Evolutionary conservation across 768 basidiomycete species (phyloP).

Genomic region (Boletus tylopilopsis): DNA sequence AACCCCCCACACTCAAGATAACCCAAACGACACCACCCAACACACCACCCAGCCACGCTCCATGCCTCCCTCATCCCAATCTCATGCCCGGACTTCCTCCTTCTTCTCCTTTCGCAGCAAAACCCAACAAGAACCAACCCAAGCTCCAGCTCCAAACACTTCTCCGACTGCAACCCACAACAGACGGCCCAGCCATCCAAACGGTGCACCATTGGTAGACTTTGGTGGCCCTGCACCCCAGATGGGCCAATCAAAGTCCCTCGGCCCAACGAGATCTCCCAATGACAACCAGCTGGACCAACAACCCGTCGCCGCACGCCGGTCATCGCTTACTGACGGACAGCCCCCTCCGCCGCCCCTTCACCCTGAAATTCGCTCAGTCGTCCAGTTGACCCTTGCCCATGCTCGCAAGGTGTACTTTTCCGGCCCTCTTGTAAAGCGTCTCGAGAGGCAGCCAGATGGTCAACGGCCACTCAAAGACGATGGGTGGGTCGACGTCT

Average conservation of each 20-base stretch:
- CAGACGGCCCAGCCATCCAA: slow-evolving; percentile 15
- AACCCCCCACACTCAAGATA: slow-evolving; percentile 16
- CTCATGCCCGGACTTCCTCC: slow-evolving; percentile 56
- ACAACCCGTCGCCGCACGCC: slow-evolving; percentile 19
- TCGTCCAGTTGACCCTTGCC: slow-evolving; percentile 67
- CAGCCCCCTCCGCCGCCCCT: slow-evolving; percentile 40
- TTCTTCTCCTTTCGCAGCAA: slow-evolving; percentile 61
- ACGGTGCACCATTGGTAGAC: slow-evolving; percentile 13
- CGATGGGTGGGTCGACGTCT: slow-evolving; percentile 80
- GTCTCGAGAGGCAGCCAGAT: slow-evolving; percentile 73
- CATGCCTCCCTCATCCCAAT: slow-evolving; percentile 22
- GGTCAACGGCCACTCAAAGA: slow-evolving; percentile 67
- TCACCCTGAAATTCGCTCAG: slow-evolving; percentile 80
- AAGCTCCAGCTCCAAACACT: slow-evolving; percentile 17
- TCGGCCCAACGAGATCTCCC: slow-evolving; percentile 26
- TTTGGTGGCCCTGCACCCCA: slow-evolving; percentile 24
- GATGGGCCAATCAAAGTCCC: slow-evolving; percentile 32
- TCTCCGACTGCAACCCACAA: slow-evolving; percentile 11
- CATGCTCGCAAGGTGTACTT: slow-evolving; percentile 86
- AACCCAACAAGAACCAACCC: slow-evolving; percentile 19
- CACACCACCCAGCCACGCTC: slow-evolving; percentile 23
- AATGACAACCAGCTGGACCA: slow-evolving; percentile 23
- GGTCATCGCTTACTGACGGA: slow-evolving; percentile 13
- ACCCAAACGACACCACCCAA: slow-evolving; percentile 13
- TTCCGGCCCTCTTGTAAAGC: slow-evolving; percentile 76